These are phyloP conservation scores for Haplosporangium sp. DNA, from an alignment of 371 early-diverging fungal species.

Conservation along the genomic window DNA sequence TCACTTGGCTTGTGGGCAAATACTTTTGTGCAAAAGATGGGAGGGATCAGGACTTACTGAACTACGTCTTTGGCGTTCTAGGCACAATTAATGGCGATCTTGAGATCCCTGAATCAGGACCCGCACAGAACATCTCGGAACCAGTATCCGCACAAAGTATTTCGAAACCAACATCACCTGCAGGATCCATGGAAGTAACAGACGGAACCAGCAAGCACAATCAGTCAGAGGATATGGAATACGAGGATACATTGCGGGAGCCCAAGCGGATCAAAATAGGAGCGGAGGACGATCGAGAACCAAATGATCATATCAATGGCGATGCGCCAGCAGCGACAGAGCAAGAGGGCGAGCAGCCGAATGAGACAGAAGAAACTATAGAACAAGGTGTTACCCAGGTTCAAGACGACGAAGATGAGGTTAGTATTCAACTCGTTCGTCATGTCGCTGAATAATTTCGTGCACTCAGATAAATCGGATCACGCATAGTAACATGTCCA, in stretches of 20 bases:
- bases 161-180: neutral
- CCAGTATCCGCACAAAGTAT: neutral
- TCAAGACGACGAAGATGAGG: slow-evolving; percentile 46
- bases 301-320: slow-evolving; percentile 12
- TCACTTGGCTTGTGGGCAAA: neutral
- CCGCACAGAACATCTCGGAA: too few relatives aligned
- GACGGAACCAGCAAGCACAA: slow-evolving; percentile 28
- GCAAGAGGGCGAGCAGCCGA: slow-evolving; percentile 38
- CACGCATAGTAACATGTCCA: neutral
- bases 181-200: slow-evolving; percentile 18
- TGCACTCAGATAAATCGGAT: too few relatives aligned
- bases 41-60: too few relatives aligned
- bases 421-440: neutral
- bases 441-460: neutral
- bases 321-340: slow-evolving; percentile 33
- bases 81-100: slow-evolving; percentile 6
- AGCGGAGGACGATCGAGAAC: slow-evolving; percentile 26
- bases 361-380: slow-evolving; percentile 38
- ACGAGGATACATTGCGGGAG: slow-evolving; percentile 6
- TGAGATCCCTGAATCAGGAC: neutral
- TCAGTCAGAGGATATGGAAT: slow-evolving; percentile 20
- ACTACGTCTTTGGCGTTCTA: neutral
- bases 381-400: slow-evolving; percentile 25
- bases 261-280: slow-evolving; percentile 55
- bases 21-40: too few relatives aligned